Percentiles rank a stretch among this genome's conserved stretches.
Conservation (phyloP, 2,329 filamentous ascomycete genomes). For the Akanthomyces dipterigenus region DNA sequence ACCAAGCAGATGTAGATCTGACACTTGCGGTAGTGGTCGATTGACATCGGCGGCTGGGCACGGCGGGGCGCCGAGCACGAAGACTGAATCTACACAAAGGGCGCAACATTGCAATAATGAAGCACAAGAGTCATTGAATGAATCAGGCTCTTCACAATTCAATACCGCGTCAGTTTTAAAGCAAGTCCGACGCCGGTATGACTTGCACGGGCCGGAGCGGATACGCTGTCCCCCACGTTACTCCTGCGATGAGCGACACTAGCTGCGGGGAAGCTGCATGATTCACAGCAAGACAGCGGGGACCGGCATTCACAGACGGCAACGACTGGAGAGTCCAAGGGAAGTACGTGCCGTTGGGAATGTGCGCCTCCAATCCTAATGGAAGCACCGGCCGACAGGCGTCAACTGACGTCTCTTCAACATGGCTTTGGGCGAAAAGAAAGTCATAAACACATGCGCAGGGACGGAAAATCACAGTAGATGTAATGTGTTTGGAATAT, state of each 20-base stretch:
- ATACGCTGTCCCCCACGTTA: slow-evolving; percentile 2
- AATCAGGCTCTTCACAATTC: background rate
- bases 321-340: background rate
- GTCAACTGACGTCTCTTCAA: background rate
- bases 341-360: background rate
- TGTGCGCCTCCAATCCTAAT: too few species aligned
- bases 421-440: background rate
- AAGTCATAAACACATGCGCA: background rate
- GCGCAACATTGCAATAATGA: background rate
- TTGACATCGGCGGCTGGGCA: background rate
- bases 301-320: background rate
- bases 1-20: slow-evolving; percentile 16
- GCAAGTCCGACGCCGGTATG: background rate
- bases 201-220: background rate
- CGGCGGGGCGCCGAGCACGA: background rate
- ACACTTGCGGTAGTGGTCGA: background rate
- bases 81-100: background rate
- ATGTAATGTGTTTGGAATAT: slow-evolving; percentile 16
- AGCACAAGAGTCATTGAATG: background rate
- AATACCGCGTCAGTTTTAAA: background rate
- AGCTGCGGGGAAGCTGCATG: background rate
- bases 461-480: background rate
- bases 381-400: too few species aligned
- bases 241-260: background rate
- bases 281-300: background rate